Percentiles rank a stretch among this genome's conserved stretches.
phyloP scores from a whole-genome alignment of 257 asterid species.

The Apocynum venetum region DNA sequence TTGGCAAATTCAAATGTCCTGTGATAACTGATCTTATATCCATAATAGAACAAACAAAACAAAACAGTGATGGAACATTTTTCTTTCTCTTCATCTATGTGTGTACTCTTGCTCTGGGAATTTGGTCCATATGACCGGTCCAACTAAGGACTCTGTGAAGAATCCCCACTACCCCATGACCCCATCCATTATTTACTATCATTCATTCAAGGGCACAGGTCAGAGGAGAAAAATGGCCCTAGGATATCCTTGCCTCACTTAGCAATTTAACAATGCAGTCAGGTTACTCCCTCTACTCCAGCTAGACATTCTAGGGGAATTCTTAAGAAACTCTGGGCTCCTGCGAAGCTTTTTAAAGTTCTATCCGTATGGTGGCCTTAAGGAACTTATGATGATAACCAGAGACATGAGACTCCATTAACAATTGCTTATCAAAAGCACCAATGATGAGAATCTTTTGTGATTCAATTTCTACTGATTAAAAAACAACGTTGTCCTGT shows the following conservation, averaged over 20 bases:
- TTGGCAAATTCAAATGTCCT: slow-evolving; percentile 12
- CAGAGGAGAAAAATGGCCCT: neutral
- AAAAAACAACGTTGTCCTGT: neutral
- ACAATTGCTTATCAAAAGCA: neutral
- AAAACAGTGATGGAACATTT: slow-evolving; percentile 9
- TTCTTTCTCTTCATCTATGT: slow-evolving; percentile 20
- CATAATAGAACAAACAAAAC: neutral
- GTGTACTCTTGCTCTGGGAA: slow-evolving; percentile 52
- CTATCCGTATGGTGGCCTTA: too few relatives aligned
- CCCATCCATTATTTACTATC: slow-evolving; percentile 9
- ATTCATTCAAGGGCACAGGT: neutral
- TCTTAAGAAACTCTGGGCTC: neutral
- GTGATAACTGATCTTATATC: neutral
- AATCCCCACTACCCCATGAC: neutral
- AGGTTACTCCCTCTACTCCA: neutral
- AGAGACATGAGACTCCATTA: neutral
- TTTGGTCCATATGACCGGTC: slow-evolving; percentile 71
- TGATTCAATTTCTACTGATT: neutral
- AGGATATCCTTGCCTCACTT: neutral
- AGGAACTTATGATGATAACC: too few relatives aligned
- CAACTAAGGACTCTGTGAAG: slow-evolving; percentile 30
- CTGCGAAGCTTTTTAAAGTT: too few relatives aligned
- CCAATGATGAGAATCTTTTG: neutral
- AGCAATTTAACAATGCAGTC: too few relatives aligned
- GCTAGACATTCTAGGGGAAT: neutral